Evolutionary conservation across 1,139 yeast genomes (phyloP).

Genomic region (Geotrichum australiense): DNA sequence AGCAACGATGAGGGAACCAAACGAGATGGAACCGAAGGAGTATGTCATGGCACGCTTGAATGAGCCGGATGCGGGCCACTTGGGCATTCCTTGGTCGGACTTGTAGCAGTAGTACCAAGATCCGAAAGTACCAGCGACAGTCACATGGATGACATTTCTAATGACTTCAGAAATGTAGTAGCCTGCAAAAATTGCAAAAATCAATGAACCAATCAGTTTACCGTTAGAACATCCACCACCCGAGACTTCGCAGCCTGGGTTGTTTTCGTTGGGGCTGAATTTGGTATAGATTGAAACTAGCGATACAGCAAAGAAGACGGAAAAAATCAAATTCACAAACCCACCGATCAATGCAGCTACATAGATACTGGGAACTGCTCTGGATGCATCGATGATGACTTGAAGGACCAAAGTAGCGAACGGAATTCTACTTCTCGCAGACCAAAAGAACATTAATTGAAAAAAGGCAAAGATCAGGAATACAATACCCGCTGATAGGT

Average conservation of each 20-base stretch:
- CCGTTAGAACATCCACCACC: constrained; percentile 65
- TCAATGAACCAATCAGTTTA: constrained; percentile 56
- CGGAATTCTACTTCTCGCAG: constrained; percentile 63
- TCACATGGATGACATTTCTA: constrained; percentile 76
- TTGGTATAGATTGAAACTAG: constrained; percentile 73
- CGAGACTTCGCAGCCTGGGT: constrained; percentile 44
- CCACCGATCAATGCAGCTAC: constrained; percentile 60
- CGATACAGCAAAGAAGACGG: constrained; percentile 57
- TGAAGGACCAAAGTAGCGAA: constrained; percentile 68
- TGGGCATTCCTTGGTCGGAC: constrained; percentile 76
- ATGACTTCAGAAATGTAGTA: constrained; percentile 80
- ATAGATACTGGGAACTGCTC: constrained; percentile 60
- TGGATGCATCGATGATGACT: constrained; percentile 70
- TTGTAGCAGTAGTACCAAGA: constrained; percentile 81
- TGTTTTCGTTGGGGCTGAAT: constrained; percentile 46
- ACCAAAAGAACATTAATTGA: constrained; percentile 39
- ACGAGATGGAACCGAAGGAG: constrained; percentile 85
- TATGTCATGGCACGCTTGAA: constrained; percentile 77
- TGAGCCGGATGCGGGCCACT: constrained; percentile 74
- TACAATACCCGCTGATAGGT: constrained; percentile 76
- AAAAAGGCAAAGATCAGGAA: constrained; percentile 49
- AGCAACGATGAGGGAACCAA: constrained; percentile 79
- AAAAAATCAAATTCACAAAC: constrained; percentile 55
- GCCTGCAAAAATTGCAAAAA: constrained; percentile 78
- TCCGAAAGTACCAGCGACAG: constrained; percentile 81